A percentile compares a stretch with the other conserved stretches of the same genome.
Conservation (phyloP, 441 rosid species). For the Erodium moschatum region DNA sequence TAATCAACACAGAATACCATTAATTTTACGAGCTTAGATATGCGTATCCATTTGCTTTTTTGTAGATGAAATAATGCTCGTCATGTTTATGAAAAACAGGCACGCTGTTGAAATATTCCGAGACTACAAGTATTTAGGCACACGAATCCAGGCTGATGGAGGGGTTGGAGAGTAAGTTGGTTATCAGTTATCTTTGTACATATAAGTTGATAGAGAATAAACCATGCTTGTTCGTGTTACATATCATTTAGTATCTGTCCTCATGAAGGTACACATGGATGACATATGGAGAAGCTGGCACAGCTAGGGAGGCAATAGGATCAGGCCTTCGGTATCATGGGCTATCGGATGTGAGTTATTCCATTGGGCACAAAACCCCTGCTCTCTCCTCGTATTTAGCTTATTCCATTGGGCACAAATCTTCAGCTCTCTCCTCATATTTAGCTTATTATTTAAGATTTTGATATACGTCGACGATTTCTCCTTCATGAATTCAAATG, state of each 20-base stretch:
- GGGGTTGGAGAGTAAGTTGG: slow-evolving; percentile 85
- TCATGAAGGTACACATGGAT: slow-evolving; percentile 77
- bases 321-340: slow-evolving; percentile 72
- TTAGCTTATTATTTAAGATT: no score
- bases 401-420: neutral
- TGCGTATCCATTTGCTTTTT: slow-evolving; percentile 2
- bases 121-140: slow-evolving; percentile 83
- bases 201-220: slow-evolving; percentile 8
- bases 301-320: slow-evolving; percentile 78
- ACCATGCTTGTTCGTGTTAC: slow-evolving; percentile 13
- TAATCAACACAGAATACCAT: neutral
- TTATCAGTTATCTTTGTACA: neutral
- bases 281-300: slow-evolving; percentile 89
- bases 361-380: neutral
- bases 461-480: no score
- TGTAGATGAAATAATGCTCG: no score
- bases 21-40: slow-evolving; percentile 4
- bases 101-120: slow-evolving; percentile 59
- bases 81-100: slow-evolving; percentile 29
- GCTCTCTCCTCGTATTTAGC: slow-evolving; percentile 1
- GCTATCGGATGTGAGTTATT: slow-evolving; percentile 39
- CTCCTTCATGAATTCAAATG: neutral
- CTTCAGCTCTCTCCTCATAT: neutral
- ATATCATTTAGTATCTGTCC: slow-evolving; percentile 4
- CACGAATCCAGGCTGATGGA: slow-evolving; percentile 77